Evolutionary conservation across 306 rosid genomes (phyloP).

Genomic region (Vigna mungo): DNA sequence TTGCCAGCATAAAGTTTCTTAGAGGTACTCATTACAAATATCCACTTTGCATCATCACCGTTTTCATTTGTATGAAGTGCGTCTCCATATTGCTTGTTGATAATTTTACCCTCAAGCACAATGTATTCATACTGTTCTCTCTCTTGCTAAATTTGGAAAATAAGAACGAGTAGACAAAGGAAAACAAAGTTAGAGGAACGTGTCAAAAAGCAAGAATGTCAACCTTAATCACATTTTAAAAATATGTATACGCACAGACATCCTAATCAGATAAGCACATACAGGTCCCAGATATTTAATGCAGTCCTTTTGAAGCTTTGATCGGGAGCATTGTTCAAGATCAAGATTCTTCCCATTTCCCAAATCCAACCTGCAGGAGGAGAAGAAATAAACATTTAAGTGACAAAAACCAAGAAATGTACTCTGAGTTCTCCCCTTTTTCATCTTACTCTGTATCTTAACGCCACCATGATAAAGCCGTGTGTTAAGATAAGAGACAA

Average conservation of each 20-base stretch:
- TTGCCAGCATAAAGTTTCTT: conserved; percentile 86
- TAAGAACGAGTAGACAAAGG: not conserved
- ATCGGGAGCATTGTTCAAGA: conserved; percentile 21
- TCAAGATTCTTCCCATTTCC: conserved; percentile 30
- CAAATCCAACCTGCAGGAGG: conserved; percentile 20
- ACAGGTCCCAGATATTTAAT: conserved; percentile 27
- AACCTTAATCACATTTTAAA: not conserved
- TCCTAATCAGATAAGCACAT: conserved; percentile 5
- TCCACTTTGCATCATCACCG: conserved; percentile 71
- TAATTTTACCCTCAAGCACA: conserved; percentile 64
- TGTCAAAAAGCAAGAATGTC: conserved; percentile 31
- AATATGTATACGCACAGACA: not conserved
- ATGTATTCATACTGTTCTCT: conserved; percentile 68
- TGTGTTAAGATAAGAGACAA: not conserved
- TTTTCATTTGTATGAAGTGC: conserved; percentile 63
- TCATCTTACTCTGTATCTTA: not conserved
- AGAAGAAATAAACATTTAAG: not conserved
- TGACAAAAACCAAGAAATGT: not conserved
- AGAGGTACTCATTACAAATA: conserved; percentile 90
- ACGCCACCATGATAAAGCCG: not conserved
- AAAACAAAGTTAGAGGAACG: not conserved
- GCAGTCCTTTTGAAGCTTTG: conserved; percentile 21
- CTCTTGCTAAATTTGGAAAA: conserved; percentile 68
- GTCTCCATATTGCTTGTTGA: conserved; percentile 64
- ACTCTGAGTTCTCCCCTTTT: not conserved